Conservation (phyloP, 108 stramenopile species). For the Stephanodiscus minutulus region DNA sequence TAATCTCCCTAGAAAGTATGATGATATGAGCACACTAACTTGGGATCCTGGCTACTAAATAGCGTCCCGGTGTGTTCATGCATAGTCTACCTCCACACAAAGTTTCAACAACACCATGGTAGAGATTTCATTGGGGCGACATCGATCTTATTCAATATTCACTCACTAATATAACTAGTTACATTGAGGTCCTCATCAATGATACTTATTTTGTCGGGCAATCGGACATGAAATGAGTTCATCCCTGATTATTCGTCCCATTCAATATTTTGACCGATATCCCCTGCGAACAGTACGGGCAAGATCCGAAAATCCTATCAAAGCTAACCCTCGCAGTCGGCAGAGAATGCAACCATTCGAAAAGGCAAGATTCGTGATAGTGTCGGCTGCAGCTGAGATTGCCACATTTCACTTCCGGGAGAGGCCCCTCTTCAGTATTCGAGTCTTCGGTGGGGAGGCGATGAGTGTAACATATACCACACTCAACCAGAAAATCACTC, state of each 20-base stretch:
- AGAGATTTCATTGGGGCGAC: neutral
- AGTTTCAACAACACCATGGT: neutral
- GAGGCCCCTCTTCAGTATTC: slow-evolving; percentile 32
- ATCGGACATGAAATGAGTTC: neutral
- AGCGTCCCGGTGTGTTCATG: neutral
- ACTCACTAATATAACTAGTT: no score
- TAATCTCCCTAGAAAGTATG: slow-evolving; percentile 3
- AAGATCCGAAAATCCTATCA: slow-evolving; percentile 68
- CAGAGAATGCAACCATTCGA: slow-evolving; percentile 71
- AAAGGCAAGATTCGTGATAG: slow-evolving; percentile 66
- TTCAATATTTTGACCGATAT: slow-evolving; percentile 56
- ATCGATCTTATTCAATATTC: no score
- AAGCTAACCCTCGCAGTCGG: slow-evolving; percentile 69
- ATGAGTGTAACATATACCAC: slow-evolving; percentile 76
- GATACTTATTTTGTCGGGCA: no score
- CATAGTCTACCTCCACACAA: neutral
- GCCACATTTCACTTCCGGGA: slow-evolving; percentile 64
- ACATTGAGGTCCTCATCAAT: no score
- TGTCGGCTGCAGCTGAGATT: slow-evolving; percentile 59
- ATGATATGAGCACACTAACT: slow-evolving; percentile 14
- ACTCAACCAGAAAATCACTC: slow-evolving; percentile 64
- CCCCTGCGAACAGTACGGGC: slow-evolving; percentile 66
- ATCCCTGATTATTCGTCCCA: slow-evolving; percentile 9
- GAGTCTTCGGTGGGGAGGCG: slow-evolving; percentile 46
- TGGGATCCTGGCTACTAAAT: slow-evolving; percentile 20